phyloP scores from a whole-genome alignment of 2,329 filamentous ascomycete species.

The Phaeosphaeriaceae sp. region DNA sequence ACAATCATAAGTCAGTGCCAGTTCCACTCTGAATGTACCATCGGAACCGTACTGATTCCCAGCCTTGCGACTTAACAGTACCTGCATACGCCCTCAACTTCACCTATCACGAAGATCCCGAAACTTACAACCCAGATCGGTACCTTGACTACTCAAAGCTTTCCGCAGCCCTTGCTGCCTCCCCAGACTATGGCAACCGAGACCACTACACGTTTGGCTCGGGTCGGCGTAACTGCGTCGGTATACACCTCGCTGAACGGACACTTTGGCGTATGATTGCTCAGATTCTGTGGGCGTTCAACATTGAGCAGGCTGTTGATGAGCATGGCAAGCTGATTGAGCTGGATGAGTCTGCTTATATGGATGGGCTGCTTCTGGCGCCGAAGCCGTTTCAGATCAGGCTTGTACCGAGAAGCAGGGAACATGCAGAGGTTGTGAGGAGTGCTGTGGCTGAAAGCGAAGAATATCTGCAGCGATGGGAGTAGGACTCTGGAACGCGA shows the following conservation, averaged over 20 bases:
- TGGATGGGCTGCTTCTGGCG: constrained; percentile 44
- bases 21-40: background rate
- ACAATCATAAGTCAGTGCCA: constrained; percentile 15
- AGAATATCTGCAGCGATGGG: constrained; percentile 27
- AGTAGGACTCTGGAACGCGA: constrained; percentile 9
- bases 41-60: background rate
- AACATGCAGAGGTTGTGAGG: constrained; percentile 40
- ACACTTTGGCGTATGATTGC: background rate
- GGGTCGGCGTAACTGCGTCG: constrained; percentile 58
- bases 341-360: constrained; percentile 38
- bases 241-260: constrained; percentile 61
- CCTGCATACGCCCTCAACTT: constrained; percentile 20
- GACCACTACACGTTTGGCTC: constrained; percentile 33
- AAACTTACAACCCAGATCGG: constrained; percentile 42
- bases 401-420: constrained; percentile 55
- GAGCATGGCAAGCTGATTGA: constrained; percentile 52
- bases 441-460: constrained; percentile 38
- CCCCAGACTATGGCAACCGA: constrained; percentile 36
- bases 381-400: constrained; percentile 61
- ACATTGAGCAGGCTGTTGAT: constrained; percentile 39
- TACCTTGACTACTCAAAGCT: constrained; percentile 31
- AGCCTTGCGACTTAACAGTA: constrained; percentile 6
- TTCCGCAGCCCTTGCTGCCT: constrained; percentile 42
- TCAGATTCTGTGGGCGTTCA: background rate
- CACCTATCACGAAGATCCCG: constrained; percentile 22